These are phyloP conservation scores for Calocera viscosa DNA, from an alignment of 768 basidiomycete genomes.

Conservation along the genomic window DNA sequence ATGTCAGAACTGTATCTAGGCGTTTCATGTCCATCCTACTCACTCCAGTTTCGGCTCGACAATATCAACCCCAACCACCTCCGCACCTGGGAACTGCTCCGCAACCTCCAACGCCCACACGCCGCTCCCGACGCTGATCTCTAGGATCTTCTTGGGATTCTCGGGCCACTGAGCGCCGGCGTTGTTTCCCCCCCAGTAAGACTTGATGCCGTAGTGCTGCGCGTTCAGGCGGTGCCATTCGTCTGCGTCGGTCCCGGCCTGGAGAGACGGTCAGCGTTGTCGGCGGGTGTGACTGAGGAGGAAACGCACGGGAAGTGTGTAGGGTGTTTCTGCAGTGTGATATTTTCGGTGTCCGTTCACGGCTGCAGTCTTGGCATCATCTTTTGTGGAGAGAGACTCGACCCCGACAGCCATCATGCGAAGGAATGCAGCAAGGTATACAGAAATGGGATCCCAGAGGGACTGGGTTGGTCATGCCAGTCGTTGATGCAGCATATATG, in stretches of 20 bases:
- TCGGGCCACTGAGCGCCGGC: background rate
- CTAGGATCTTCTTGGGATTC: background rate
- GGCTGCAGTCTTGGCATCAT: background rate
- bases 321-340: background rate
- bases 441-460: no score
- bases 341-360: background rate
- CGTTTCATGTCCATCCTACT: background rate
- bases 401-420: background rate
- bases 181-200: background rate
- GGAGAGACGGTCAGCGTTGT: background rate
- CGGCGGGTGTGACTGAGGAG: background rate
- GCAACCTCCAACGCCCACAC: slow-evolving; percentile 2
- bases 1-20: background rate
- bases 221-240: background rate
- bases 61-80: background rate
- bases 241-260: background rate
- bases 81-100: background rate
- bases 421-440: background rate
- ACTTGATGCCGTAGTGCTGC: background rate
- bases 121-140: background rate
- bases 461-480: no score
- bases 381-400: background rate
- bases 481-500: no score
- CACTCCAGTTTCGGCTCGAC: background rate
- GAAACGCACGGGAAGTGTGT: background rate